Conservation (phyloP, 768 basidiomycete species). For the Lentinula sp. region DNA sequence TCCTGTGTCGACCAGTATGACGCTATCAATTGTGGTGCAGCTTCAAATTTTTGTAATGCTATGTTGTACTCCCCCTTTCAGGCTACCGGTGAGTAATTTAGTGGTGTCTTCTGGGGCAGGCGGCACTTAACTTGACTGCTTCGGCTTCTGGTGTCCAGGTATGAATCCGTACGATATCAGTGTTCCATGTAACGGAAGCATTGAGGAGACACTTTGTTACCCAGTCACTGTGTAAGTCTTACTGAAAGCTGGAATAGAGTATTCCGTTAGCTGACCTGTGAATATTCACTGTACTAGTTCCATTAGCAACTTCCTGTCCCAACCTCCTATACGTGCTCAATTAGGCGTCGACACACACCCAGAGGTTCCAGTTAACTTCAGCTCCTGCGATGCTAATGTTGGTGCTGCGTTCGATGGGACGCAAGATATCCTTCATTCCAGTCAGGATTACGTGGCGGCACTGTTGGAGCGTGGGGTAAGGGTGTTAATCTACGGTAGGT, state of each 20-base stretch:
- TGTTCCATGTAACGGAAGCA: conserved; percentile 16
- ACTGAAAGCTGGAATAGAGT: not conserved
- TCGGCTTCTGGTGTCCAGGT: conserved; percentile 14
- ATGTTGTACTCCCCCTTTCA: conserved; percentile 42
- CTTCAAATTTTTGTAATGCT: conserved; percentile 57
- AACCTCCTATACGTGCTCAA: conserved; percentile 26
- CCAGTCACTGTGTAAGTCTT: conserved; percentile 17
- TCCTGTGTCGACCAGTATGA: conserved; percentile 66
- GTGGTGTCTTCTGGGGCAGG: too few species aligned
- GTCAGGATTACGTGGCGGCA: conserved; percentile 47
- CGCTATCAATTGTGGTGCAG: conserved; percentile 59
- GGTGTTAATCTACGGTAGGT: conserved; percentile 54
- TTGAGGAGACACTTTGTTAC: conserved; percentile 23
- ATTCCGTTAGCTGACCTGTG: not conserved
- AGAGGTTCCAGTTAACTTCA: conserved; percentile 41
- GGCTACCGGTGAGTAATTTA: conserved; percentile 32
- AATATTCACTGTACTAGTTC: not conserved
- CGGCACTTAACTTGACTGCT: too few species aligned
- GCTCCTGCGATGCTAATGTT: conserved; percentile 50
- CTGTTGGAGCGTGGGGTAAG: conserved; percentile 75
- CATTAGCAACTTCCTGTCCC: conserved; percentile 16
- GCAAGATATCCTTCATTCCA: conserved; percentile 4
- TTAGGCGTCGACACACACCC: conserved; percentile 21
- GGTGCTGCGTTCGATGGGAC: conserved; percentile 30
- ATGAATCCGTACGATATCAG: conserved; percentile 54